Percentiles rank a stretch among this genome's conserved stretches.
phyloP scores from a whole-genome alignment of 768 basidiomycete genomes.

The Suillus sp. region DNA sequence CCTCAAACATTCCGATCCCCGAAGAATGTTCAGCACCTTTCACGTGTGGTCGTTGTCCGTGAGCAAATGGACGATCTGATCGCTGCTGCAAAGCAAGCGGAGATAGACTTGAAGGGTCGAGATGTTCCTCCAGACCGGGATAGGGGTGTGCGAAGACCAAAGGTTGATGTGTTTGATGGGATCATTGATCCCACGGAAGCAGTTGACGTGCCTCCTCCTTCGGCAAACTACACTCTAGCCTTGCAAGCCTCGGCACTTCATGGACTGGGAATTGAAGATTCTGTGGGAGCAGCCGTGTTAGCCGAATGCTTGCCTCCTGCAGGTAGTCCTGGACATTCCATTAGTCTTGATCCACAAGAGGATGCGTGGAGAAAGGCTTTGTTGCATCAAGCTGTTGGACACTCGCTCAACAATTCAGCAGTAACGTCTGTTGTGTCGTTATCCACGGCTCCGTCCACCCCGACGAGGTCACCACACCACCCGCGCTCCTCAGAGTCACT shows the following conservation, averaged over 20 bases:
- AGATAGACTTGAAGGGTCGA: slow-evolving; percentile 66
- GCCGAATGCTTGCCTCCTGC: slow-evolving; percentile 74
- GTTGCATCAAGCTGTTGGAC: slow-evolving; percentile 76
- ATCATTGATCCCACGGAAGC: slow-evolving; percentile 84
- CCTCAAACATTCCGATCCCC: slow-evolving; percentile 37
- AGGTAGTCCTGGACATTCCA: slow-evolving; percentile 58
- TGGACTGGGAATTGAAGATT: slow-evolving; percentile 73
- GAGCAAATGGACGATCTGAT: slow-evolving; percentile 76
- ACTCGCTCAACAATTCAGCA: slow-evolving; percentile 65
- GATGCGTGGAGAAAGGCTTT: slow-evolving; percentile 78
- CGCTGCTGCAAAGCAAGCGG: slow-evolving; percentile 73
- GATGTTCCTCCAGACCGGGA: slow-evolving; percentile 50
- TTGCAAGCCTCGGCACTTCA: slow-evolving; percentile 74
- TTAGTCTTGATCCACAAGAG: slow-evolving; percentile 51
- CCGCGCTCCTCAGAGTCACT: slow-evolving; percentile 28
- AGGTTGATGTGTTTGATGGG: slow-evolving; percentile 46
- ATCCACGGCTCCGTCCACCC: slow-evolving; percentile 37
- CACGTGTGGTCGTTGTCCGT: slow-evolving; percentile 79
- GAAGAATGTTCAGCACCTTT: slow-evolving; percentile 41
- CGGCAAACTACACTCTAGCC: slow-evolving; percentile 69
- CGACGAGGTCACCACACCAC: slow-evolving; percentile 33
- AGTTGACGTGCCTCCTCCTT: slow-evolving; percentile 75
- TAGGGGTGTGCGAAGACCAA: slow-evolving; percentile 40
- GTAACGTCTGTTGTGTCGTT: slow-evolving; percentile 41
- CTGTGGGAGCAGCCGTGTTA: slow-evolving; percentile 72